Base-by-base conservation (phyloP, 2,329 filamentous ascomycete genomes). In the Phialophora macrospora region DNA sequence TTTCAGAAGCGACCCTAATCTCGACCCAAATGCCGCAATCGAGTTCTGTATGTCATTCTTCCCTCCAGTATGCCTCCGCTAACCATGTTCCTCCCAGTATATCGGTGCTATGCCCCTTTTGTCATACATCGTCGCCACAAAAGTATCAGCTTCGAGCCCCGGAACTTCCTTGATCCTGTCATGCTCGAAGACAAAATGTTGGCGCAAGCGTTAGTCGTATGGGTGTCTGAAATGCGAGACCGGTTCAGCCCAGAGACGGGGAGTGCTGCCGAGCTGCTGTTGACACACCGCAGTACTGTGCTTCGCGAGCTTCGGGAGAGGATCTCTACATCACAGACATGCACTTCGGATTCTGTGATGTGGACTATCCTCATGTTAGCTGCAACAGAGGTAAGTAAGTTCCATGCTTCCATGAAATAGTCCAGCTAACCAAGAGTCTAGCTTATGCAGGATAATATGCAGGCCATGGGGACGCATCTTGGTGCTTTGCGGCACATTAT, bases 401-500 rank as follows among this genome's bases (percentile, higher is more conserved):
- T 20, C 22, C 2, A 14, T 55, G 12, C 26, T n/a, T n/a, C 17
- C 1, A 32, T 52, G 4, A 34, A 4, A 28, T 48, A 3, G 6
- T 12, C 28, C 51, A 24, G 26, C 51, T 62, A 24, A 62, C 30
- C 9, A 14, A 6, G n/a, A 22, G 7, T 11, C n/a, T 34, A 62
- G 60, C 60, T 62, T 24, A 41, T 62, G 7, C 60, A 62, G 49
- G 51, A 62, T 51, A 62, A 62, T 17, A 55, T 62, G 14, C 20
- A 55, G 11, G 60, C 60, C 11, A 55, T 62, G 60, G 60, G 34
- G 22, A 62, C 60, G 28, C 60, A 62, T 17, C 49, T 62, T 4
- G 60, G 60, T 2, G 60, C 60, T 34, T 34, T 62, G 9, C 60
- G 60, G 26, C 60, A 62, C 52, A 62, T 62, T 34, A 62, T 62